phyloP scores from a whole-genome alignment of 148 eudicot genomes.

The Chenopodium album region DNA sequence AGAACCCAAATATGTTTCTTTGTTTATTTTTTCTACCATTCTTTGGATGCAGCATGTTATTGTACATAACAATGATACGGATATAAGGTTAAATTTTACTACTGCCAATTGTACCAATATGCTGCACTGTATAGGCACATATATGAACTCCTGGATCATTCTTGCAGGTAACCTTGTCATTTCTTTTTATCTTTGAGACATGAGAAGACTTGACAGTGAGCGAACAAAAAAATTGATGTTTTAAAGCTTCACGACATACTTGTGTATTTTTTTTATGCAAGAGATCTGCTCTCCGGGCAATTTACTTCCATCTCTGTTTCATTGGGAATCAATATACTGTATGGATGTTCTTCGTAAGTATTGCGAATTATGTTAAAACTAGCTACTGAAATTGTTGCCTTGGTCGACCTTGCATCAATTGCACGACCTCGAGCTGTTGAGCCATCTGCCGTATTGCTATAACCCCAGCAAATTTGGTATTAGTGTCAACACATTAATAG shows the following conservation, averaged over 20 bases:
- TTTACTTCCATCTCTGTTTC: too few relatives aligned
- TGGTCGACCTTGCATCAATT: neutral
- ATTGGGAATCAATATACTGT: too few relatives aligned
- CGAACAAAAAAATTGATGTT: neutral
- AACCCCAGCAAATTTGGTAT: neutral
- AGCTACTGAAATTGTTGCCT: neutral
- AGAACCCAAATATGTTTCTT: conserved; percentile 5
- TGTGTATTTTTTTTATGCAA: too few relatives aligned
- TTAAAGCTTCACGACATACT: neutral
- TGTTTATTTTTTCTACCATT: conserved; percentile 28
- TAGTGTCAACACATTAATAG: too few relatives aligned
- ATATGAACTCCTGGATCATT: conserved; percentile 29
- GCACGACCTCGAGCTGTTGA: neutral
- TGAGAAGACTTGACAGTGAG: neutral
- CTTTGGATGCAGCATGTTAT: conserved; percentile 53
- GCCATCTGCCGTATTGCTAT: neutral
- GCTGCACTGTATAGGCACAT: conserved; percentile 33
- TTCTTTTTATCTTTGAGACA: neutral
- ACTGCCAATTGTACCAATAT: conserved; percentile 25
- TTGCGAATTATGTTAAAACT: neutral
- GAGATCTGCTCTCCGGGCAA: too few relatives aligned
- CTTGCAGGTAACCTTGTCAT: neutral
- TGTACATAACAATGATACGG: conserved; percentile 41
- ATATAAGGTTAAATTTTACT: conserved; percentile 24
- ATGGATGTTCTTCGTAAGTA: too few relatives aligned